Conservation (phyloP, 768 basidiomycete species). For the Lactifluus hygrophoroides region DNA sequence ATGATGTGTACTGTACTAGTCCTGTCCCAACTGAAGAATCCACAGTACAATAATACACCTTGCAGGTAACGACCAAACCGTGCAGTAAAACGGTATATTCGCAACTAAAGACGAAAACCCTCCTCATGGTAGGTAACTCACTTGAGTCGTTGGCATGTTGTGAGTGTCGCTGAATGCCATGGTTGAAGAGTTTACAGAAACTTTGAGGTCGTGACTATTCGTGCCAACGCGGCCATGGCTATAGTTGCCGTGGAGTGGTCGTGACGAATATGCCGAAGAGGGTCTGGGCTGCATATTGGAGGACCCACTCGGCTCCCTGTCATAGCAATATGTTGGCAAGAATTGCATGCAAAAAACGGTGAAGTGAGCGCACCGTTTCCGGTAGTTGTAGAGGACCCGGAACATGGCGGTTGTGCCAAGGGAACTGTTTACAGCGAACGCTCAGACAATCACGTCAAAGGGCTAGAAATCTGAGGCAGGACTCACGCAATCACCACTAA, state of each 20-base stretch:
- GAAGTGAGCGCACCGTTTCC: not conserved
- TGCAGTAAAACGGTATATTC: not conserved
- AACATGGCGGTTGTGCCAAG: not conserved
- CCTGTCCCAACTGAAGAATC: too few relatives aligned
- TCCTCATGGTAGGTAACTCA: not conserved
- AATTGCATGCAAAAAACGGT: not conserved
- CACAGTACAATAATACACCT: too few relatives aligned
- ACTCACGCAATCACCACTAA: constrained; percentile 14
- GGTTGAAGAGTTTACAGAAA: not conserved
- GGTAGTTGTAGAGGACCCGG: not conserved
- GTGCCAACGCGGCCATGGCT: not conserved
- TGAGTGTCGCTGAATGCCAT: not conserved
- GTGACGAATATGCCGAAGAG: not conserved
- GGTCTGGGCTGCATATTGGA: not conserved
- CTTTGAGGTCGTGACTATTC: not conserved
- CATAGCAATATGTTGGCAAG: not conserved
- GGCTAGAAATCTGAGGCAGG: not conserved
- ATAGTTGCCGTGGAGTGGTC: not conserved
- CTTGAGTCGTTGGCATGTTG: too few relatives aligned
- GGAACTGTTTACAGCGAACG: not conserved
- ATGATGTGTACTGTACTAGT: too few relatives aligned
- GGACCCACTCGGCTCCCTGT: not conserved
- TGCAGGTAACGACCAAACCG: too few relatives aligned
- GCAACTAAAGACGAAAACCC: not conserved
- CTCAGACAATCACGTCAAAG: not conserved